These are phyloP conservation scores for Lachancea dasiensis DNA, from an alignment of 805 yeast species.

Conservation along the genomic window DNA sequence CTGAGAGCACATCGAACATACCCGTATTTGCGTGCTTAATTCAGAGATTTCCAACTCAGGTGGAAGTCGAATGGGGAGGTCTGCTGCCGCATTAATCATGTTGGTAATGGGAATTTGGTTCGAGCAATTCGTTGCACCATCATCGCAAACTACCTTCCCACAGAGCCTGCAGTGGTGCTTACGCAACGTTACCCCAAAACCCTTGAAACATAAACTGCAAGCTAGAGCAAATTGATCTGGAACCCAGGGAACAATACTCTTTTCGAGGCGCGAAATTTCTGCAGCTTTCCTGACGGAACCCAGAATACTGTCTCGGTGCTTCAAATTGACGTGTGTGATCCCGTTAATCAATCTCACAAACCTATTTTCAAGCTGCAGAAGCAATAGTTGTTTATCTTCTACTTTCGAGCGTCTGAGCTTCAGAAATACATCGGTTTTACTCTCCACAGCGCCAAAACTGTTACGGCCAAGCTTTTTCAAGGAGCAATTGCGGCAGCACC, in stretches of 20 bases:
- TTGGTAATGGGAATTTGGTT: constrained; percentile 52
- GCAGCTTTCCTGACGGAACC: constrained; percentile 21
- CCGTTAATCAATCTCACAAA: constrained; percentile 41
- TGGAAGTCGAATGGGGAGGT: constrained; percentile 20
- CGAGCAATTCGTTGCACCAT: constrained; percentile 58
- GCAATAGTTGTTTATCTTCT: constrained; percentile 47
- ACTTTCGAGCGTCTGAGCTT: constrained; percentile 36
- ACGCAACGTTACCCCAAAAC: constrained; percentile 53
- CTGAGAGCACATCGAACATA: constrained; percentile 68
- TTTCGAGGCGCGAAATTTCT: constrained; percentile 39
- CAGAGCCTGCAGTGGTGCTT: constrained; percentile 92
- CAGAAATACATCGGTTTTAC: constrained; percentile 41
- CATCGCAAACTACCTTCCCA: constrained; percentile 78
- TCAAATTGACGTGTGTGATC: constrained; percentile 23
- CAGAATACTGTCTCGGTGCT: constrained; percentile 23
- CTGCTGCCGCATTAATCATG: constrained; percentile 22
- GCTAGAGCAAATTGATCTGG: constrained; percentile 40
- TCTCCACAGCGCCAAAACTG: constrained; percentile 41
- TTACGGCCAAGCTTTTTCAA: constrained; percentile 46
- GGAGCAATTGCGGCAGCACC: constrained; percentile 65
- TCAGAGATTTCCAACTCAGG: constrained; percentile 15
- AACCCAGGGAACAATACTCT: constrained; percentile 59
- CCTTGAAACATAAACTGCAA: constrained; percentile 60
- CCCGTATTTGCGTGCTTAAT: constrained; percentile 39
- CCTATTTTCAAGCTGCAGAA: constrained; percentile 56